These are phyloP conservation scores for Oryza longistaminata DNA, from an alignment of 176 grass and related monocot species.

Conservation along the genomic window DNA sequence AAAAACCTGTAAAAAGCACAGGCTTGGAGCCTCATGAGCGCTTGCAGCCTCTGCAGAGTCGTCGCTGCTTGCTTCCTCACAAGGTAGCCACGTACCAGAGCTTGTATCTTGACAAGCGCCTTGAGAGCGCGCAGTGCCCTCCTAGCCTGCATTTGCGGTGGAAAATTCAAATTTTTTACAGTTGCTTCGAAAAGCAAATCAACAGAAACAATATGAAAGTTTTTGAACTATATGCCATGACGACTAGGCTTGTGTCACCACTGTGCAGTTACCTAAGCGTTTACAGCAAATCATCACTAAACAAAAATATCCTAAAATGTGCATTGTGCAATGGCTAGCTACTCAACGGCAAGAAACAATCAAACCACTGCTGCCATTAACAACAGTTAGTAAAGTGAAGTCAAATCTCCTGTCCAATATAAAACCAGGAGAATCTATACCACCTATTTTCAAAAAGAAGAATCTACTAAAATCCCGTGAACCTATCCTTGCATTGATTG, in stretches of 20 bases:
- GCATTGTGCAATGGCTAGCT: conserved; percentile 17
- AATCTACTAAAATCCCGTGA: neutral
- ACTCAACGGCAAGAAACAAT: conserved; percentile 16
- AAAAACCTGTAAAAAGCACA: too few relatives aligned
- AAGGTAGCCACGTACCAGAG: conserved; percentile 78
- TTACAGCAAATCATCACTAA: neutral
- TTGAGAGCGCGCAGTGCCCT: conserved; percentile 86
- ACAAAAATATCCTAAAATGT: conserved; percentile 23
- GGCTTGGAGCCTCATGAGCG: conserved; percentile 70
- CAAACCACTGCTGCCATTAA: neutral
- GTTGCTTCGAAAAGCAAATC: neutral
- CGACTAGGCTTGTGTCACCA: conserved; percentile 41
- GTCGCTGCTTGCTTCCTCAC: conserved; percentile 71
- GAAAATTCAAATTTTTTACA: conserved; percentile 35
- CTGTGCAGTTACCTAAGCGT: neutral
- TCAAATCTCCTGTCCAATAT: conserved; percentile 46
- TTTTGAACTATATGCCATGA: conserved; percentile 11
- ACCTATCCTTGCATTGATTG: neutral
- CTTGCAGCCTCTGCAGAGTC: conserved; percentile 70
- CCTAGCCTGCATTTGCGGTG: conserved; percentile 47
- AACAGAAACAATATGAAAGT: neutral
- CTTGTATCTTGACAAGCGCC: conserved; percentile 87
- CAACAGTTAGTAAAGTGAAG: conserved; percentile 7
- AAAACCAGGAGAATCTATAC: conserved; percentile 33
- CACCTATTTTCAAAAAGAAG: neutral